Evolutionary conservation across 2,329 filamentous ascomycete genomes (phyloP).

Genomic region (Calonectria ilicicola): DNA sequence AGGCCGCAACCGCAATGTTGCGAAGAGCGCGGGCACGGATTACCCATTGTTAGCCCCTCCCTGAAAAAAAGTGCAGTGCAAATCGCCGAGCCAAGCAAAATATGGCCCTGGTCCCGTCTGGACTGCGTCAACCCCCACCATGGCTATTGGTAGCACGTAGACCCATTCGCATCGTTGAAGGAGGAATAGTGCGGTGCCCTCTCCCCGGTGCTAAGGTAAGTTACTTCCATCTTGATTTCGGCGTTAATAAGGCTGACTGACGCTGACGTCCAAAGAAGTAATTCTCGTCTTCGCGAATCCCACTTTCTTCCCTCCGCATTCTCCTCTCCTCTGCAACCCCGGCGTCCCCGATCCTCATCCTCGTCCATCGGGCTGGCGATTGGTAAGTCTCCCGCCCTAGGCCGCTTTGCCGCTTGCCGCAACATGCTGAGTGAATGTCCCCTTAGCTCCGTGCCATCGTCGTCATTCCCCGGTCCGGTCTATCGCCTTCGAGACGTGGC

Average conservation of each 20-base stretch:
- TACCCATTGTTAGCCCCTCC: not conserved
- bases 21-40: not conserved
- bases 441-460: slow-evolving; percentile 7
- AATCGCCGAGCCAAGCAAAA: slow-evolving; percentile 1
- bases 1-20: not conserved
- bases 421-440: slow-evolving; percentile 15
- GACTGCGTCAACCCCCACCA: slow-evolving; percentile 23
- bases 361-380: slow-evolving; percentile 8
- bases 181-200: slow-evolving; percentile 12
- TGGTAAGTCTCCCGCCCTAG: slow-evolving; percentile 16
- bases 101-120: slow-evolving; percentile 12
- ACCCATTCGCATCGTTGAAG: not conserved
- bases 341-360: slow-evolving; percentile 20
- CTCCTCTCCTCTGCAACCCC: not conserved
- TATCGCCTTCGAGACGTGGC: slow-evolving; percentile 20
- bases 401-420: not conserved
- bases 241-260: slow-evolving; percentile 28
- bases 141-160: not conserved
- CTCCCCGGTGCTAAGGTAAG: slow-evolving; percentile 10
- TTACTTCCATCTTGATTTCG: slow-evolving; percentile 22
- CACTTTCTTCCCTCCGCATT: not conserved
- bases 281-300: slow-evolving; percentile 23
- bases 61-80: slow-evolving; percentile 1
- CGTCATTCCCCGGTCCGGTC: slow-evolving; percentile 3
- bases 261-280: slow-evolving; percentile 22